phyloP scores from a whole-genome alignment of 2,329 filamentous ascomycete genomes.

The Ilyonectria sp. region DNA sequence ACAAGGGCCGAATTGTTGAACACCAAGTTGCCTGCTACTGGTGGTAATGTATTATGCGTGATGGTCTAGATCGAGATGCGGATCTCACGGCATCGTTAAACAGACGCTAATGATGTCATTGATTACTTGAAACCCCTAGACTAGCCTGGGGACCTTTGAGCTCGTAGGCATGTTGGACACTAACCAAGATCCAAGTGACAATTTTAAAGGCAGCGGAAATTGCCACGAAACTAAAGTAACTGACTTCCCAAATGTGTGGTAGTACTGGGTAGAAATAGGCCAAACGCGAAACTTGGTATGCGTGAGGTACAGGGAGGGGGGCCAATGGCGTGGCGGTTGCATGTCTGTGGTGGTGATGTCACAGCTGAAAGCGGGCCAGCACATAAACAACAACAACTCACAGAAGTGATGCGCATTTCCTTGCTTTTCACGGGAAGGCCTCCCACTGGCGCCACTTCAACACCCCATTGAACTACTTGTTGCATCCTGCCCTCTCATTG shows the following conservation, averaged over 20 bases:
- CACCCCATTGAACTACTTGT: not conserved
- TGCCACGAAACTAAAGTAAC: not conserved
- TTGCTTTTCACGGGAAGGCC: conserved; percentile 4
- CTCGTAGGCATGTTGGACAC: not conserved
- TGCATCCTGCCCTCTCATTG: too few species aligned
- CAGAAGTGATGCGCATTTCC: conserved; percentile 10
- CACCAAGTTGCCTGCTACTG: conserved; percentile 1
- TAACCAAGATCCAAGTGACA: not conserved
- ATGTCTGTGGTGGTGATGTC: conserved; percentile 19
- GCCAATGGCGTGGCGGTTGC: conserved; percentile 22
- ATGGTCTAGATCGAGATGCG: conserved; percentile 10
- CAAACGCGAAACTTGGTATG: conserved; percentile 2
- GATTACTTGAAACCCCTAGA: conserved; percentile 4
- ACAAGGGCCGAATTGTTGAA: conserved; percentile 9
- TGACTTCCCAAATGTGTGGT: not conserved
- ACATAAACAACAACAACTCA: conserved; percentile 21
- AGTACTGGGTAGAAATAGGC: not conserved
- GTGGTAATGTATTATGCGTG: conserved; percentile 9
- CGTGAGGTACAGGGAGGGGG: not conserved
- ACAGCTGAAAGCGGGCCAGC: conserved; percentile 22
- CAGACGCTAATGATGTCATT: conserved; percentile 23
- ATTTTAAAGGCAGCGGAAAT: not conserved
- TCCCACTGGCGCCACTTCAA: not conserved
- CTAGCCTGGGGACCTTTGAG: not conserved
- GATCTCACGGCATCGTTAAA: conserved; percentile 25